Percentiles rank a stretch among this genome's conserved stretches.
These are phyloP conservation scores for Lachancea waltii DNA, from an alignment of 805 yeast genomes.

Conservation along the genomic window DNA sequence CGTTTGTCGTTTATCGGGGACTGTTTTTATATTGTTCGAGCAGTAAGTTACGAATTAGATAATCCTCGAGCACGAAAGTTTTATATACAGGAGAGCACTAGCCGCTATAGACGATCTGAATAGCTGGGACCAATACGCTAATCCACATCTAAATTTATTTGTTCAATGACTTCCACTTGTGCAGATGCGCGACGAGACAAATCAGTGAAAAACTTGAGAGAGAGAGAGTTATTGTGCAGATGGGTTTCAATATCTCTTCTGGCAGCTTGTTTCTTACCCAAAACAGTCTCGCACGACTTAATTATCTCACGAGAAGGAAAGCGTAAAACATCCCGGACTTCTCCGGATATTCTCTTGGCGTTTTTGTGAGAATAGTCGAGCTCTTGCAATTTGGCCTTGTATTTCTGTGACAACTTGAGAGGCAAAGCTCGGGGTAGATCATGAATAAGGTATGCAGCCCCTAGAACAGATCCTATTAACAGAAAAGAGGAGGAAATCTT, in stretches of 20 bases:
- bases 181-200: slow-evolving; percentile 20
- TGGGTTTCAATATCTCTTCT: slow-evolving; percentile 24
- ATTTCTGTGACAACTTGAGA: slow-evolving; percentile 67
- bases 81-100: slow-evolving; percentile 1
- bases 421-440: slow-evolving; percentile 91
- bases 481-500: slow-evolving; percentile 49
- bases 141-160: slow-evolving; percentile 29
- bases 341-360: slow-evolving; percentile 71
- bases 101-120: neutral
- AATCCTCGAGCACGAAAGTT: neutral
- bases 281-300: slow-evolving; percentile 25
- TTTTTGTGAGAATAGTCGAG: slow-evolving; percentile 75
- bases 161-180: slow-evolving; percentile 20
- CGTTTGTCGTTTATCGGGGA: neutral
- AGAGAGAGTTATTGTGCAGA: slow-evolving; percentile 19
- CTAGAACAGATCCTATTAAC: slow-evolving; percentile 44
- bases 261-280: slow-evolving; percentile 23
- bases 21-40: neutral
- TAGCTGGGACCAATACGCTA: slow-evolving; percentile 7
- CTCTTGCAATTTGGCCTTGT: slow-evolving; percentile 53
- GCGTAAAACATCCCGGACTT: slow-evolving; percentile 72
- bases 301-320: slow-evolving; percentile 76
- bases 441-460: slow-evolving; percentile 55
- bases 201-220: slow-evolving; percentile 24
- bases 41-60: too few relatives aligned